phyloP scores from a whole-genome alignment of 139 green algal genomes.

The Chlamydomonas sp. region DNA sequence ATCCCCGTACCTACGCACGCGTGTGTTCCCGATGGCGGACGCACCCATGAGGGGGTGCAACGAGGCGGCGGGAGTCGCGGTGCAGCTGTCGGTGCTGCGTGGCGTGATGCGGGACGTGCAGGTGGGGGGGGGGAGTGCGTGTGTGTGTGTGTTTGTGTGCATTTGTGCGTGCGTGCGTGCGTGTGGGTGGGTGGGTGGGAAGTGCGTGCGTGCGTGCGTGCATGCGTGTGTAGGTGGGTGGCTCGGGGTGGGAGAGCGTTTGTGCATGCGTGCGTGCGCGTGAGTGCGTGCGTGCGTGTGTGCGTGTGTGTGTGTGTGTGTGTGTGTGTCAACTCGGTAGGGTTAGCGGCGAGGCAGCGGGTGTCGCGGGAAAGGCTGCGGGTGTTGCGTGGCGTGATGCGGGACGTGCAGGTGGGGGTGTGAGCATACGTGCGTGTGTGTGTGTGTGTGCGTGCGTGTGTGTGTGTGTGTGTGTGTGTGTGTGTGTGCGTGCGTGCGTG shows the following conservation, averaged over 20 bases:
- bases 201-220: too few relatives aligned
- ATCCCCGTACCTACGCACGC: neutral
- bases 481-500: neutral
- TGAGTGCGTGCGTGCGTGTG: too few relatives aligned
- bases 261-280: too few relatives aligned
- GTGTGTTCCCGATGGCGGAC: neutral
- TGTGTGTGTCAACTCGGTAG: too few relatives aligned
- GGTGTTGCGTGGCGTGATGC: too few relatives aligned
- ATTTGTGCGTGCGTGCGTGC: too few relatives aligned
- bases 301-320: too few relatives aligned
- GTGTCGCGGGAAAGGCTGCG: too few relatives aligned
- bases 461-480: constrained; percentile 1
- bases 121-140: neutral
- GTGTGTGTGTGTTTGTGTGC: neutral
- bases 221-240: too few relatives aligned
- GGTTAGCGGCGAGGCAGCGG: too few relatives aligned
- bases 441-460: neutral
- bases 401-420: neutral
- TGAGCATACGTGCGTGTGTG: neutral
- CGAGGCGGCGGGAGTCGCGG: neutral
- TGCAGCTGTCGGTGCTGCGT: neutral
- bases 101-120: neutral
- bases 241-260: too few relatives aligned
- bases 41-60: neutral
- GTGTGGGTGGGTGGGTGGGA: too few relatives aligned